A percentile compares a stretch with the other conserved stretches of the same genome.
These are phyloP conservation scores for Kodamaea sp. DNA, from an alignment of 1,139 yeast species.

Conservation along the genomic window DNA sequence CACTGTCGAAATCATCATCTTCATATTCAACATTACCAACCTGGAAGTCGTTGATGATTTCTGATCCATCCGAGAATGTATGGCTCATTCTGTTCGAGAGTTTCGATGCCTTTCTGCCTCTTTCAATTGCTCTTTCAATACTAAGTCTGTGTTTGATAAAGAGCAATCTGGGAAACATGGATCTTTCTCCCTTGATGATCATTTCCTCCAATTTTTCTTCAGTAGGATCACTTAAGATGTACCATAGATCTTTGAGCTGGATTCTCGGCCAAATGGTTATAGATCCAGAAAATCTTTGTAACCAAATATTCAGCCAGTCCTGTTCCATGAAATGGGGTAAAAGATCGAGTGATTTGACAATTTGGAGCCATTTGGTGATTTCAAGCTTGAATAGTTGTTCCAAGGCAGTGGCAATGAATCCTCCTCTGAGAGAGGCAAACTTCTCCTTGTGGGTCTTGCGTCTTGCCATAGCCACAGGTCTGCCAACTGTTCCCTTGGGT, in stretches of 20 bases:
- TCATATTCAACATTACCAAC: conserved; percentile 16
- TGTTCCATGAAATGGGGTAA: conserved; percentile 71
- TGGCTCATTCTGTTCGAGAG: conserved; percentile 13
- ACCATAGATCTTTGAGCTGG: conserved; percentile 57
- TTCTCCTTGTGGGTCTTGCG: conserved; percentile 43
- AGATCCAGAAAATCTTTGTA: conserved; percentile 73
- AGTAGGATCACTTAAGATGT: conserved; percentile 69
- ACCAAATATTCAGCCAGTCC: conserved; percentile 79
- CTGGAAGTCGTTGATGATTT: conserved; percentile 11
- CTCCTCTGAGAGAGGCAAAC: conserved; percentile 63
- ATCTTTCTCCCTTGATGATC: conserved; percentile 63
- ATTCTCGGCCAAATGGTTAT: conserved; percentile 78
- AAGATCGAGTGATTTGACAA: conserved; percentile 64
- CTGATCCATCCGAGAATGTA: conserved; percentile 8
- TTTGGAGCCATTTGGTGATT: conserved; percentile 71
- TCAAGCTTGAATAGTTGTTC: conserved; percentile 74
- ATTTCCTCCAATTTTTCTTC: conserved; percentile 56
- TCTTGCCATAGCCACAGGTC: conserved; percentile 64
- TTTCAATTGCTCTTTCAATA: conserved; percentile 65
- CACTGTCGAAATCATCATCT: conserved; percentile 20
- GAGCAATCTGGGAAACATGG: conserved; percentile 65
- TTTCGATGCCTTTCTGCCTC: conserved; percentile 39
- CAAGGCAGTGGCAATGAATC: conserved; percentile 70
- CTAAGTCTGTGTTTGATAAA: conserved; percentile 64
- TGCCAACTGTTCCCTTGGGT: conserved; percentile 79